phyloP scores from a whole-genome alignment of 1,284 basidiomycete genomes.

The Rhodotorula sp. region DNA sequence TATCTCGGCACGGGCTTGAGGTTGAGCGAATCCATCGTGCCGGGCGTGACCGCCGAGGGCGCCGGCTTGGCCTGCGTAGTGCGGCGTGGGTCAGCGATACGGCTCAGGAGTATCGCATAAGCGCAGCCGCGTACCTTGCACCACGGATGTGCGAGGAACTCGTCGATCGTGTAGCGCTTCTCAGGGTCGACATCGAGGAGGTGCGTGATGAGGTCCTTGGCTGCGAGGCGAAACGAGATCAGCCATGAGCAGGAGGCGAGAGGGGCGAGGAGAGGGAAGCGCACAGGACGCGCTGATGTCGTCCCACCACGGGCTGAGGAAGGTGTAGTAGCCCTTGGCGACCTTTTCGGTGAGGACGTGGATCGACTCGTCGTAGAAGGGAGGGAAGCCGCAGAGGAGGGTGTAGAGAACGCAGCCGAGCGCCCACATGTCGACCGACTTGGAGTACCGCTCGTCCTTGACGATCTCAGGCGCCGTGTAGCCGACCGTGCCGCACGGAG shows the following conservation, averaged over 20 bases:
- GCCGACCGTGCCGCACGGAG: conserved; percentile 97
- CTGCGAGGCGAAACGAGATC: conserved; percentile 53
- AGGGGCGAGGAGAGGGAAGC: conserved; percentile 30
- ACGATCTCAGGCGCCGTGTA: conserved; percentile 99
- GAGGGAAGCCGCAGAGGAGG: conserved; percentile 72
- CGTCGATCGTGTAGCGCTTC: conserved; percentile 94
- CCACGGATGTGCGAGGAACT: conserved; percentile 97
- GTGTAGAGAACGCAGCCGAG: conserved; percentile 98
- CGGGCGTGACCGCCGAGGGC: conserved; percentile 60
- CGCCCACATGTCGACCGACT: conserved; percentile 99
- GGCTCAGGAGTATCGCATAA: too few species aligned
- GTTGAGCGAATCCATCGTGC: conserved; percentile 58
- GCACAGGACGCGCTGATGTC: conserved; percentile 79
- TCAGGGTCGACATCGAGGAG: conserved; percentile 93
- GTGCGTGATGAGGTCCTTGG: conserved; percentile 94
- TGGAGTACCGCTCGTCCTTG: conserved; percentile 97
- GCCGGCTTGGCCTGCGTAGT: conserved; percentile 43
- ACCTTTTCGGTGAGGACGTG: conserved; percentile 98
- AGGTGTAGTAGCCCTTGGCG: conserved; percentile 95
- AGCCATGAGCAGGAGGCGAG: background rate
- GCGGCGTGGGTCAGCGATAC: too few species aligned
- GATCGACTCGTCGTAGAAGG: conserved; percentile 99
- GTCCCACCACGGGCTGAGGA: conserved; percentile 99
- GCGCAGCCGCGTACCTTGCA: conserved; percentile 57
- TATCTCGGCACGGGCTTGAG: conserved; percentile 48